These are phyloP conservation scores for Rhododendron griersonianum DNA, from an alignment of 148 eudicot species.

Conservation along the genomic window DNA sequence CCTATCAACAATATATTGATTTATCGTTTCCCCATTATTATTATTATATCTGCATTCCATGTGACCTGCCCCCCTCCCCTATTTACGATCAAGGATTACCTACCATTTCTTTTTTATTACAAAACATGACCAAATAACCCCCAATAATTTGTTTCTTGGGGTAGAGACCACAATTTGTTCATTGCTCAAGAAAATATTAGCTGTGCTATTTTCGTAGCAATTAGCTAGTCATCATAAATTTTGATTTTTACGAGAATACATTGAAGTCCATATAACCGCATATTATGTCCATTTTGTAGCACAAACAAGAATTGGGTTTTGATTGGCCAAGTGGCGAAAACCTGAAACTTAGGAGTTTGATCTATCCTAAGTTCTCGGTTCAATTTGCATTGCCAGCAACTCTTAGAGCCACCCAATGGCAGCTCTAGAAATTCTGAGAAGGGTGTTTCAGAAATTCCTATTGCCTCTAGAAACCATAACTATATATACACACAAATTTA, in stretches of 20 bases:
- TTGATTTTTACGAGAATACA: not conserved
- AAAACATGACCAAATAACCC: not conserved
- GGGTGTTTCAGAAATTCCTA: too few relatives aligned
- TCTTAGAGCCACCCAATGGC: too few relatives aligned
- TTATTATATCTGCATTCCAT: not conserved
- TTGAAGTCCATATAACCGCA: not conserved
- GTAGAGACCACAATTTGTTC: not conserved
- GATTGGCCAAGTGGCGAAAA: too few relatives aligned
- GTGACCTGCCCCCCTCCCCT: not conserved
- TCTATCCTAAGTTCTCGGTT: too few relatives aligned
- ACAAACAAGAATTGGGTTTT: too few relatives aligned
- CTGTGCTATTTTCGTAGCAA: not conserved
- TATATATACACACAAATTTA: too few relatives aligned
- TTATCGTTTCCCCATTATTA: not conserved
- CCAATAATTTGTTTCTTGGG: not conserved
- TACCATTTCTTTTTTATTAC: not conserved
- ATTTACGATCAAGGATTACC: not conserved
- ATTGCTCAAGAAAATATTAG: not conserved
- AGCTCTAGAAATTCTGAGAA: too few relatives aligned
- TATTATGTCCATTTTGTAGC: not conserved
- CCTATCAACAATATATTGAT: not conserved
- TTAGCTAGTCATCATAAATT: not conserved
- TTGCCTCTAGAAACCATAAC: too few relatives aligned
- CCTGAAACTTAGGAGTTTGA: too few relatives aligned
- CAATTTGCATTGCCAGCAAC: too few relatives aligned